A percentile compares a stretch with the other conserved stretches of the same genome.
Evolutionary conservation across 164 flowering plant species (phyloP).

Genomic region (Piper betle): DNA sequence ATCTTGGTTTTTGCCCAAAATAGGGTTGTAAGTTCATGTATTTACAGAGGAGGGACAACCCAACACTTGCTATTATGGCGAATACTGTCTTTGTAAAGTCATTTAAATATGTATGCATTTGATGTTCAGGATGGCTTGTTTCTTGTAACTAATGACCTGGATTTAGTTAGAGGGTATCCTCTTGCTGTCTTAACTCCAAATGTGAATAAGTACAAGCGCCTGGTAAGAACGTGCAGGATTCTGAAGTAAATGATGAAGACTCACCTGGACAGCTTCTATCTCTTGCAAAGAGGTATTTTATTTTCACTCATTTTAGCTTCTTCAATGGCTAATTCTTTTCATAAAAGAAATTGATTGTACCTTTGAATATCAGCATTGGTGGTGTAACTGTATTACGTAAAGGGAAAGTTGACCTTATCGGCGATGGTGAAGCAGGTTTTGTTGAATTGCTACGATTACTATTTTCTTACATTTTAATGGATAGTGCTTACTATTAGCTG

Average conservation of each 20-base stretch:
- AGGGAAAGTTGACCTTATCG: conserved; percentile 76
- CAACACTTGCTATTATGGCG: too few relatives aligned
- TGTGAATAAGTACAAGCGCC: conserved; percentile 89
- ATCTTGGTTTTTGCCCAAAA: too few relatives aligned
- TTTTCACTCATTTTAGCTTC: background rate
- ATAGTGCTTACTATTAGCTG: background rate
- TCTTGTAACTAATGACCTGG: conserved; percentile 74
- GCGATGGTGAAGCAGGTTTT: conserved; percentile 74
- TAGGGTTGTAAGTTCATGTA: too few relatives aligned
- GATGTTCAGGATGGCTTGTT: conserved; percentile 86
- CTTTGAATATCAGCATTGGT: conserved; percentile 47
- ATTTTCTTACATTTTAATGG: background rate
- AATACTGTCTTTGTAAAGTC: too few relatives aligned
- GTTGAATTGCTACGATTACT: background rate
- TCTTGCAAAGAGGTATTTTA: conserved; percentile 59
- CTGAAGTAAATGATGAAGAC: conserved; percentile 65
- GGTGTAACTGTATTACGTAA: conserved; percentile 76
- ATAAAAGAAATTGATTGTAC: background rate
- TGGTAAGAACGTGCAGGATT: conserved; percentile 62
- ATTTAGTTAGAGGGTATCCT: conserved; percentile 68
- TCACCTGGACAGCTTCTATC: conserved; percentile 45
- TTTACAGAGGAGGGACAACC: too few relatives aligned
- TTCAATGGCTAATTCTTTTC: background rate
- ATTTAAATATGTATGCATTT: background rate
- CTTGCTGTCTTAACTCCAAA: conserved; percentile 94